phyloP scores from a whole-genome alignment of 106 monocot species.

The Acorus calamus region DNA sequence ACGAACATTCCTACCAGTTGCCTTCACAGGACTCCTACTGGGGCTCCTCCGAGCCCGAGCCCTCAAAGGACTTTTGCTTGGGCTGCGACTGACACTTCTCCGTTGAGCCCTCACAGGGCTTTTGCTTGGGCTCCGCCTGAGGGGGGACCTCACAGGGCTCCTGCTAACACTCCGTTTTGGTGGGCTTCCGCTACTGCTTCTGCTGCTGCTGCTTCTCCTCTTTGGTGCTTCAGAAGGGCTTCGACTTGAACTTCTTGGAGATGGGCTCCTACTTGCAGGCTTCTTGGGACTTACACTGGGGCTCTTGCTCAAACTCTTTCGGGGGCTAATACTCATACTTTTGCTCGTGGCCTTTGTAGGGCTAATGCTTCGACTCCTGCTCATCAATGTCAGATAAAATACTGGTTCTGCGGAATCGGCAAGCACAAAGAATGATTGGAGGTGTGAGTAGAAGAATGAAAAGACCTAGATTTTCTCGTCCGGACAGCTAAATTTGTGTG shows the following conservation, averaged over 20 bases:
- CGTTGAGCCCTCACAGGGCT: constrained; percentile 16
- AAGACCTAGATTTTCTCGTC: constrained; percentile 59
- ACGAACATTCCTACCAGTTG: constrained; percentile 22
- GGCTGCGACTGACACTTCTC: constrained; percentile 8
- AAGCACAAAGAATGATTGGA: constrained; percentile 20
- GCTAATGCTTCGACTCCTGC: constrained; percentile 67
- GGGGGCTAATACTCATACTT: constrained; percentile 76
- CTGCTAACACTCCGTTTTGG: constrained; percentile 2
- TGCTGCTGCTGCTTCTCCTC: constrained; percentile 19
- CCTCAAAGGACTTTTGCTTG: constrained; percentile 31
- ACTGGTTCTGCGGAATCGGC: constrained; percentile 12
- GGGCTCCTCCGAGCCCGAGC: constrained; percentile 1
- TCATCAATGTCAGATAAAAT: constrained; percentile 35
- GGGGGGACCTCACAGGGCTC: constrained; percentile 10
- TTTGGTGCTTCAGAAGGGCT: constrained; percentile 20
- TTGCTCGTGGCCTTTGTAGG: constrained; percentile 42
- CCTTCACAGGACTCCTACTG: constrained; percentile 25
- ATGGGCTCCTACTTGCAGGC: constrained; percentile 25
- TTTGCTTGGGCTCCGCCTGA: constrained; percentile 10
- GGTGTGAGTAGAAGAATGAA: constrained; percentile 13
- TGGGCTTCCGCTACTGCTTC: constrained; percentile 20
- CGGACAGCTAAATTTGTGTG: constrained; percentile 12
- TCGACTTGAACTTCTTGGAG: constrained; percentile 15
- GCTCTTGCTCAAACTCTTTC: constrained; percentile 38
- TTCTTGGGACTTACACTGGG: constrained; percentile 14